Percentiles rank a stretch among this genome's conserved stretches.
phyloP scores from a whole-genome alignment of 805 yeast genomes.

The Yarrowia divulgata region DNA sequence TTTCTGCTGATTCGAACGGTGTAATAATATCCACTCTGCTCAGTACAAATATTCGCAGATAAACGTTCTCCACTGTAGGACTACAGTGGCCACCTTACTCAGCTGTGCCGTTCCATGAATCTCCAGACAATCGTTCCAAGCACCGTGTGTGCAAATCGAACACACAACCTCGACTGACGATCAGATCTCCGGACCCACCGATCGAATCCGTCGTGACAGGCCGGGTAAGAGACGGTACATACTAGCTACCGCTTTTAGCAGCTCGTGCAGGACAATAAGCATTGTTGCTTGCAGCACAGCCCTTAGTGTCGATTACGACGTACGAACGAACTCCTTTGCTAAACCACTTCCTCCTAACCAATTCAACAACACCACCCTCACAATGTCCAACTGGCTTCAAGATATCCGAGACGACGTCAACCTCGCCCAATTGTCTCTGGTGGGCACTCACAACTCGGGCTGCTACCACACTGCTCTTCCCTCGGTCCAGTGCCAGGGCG shows the following conservation, averaged over 20 bases:
- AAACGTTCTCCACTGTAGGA: too few species aligned
- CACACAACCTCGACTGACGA: background rate
- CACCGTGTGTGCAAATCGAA: too few species aligned
- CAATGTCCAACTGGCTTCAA: slow-evolving; percentile 58
- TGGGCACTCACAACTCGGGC: slow-evolving; percentile 87
- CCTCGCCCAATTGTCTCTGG: slow-evolving; percentile 65
- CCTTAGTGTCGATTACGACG: background rate
- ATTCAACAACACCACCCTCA: background rate
- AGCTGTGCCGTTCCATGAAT: too few species aligned
- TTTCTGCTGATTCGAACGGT: too few species aligned
- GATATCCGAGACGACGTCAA: slow-evolving; percentile 59
- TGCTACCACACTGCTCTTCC: slow-evolving; percentile 76
- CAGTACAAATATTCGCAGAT: too few species aligned
- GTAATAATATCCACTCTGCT: too few species aligned
- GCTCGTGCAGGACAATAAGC: slow-evolving; percentile 16
- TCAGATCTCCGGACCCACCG: background rate
- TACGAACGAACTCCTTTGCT: background rate
- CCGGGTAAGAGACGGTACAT: background rate
- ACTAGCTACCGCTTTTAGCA: background rate
- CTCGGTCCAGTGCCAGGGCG: slow-evolving; percentile 78
- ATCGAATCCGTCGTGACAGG: background rate
- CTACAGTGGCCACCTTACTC: too few species aligned
- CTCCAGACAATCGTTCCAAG: too few species aligned
- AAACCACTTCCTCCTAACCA: background rate
- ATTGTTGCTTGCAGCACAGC: slow-evolving; percentile 34